These are phyloP conservation scores for Alternaria ventricosa DNA, from an alignment of 2,329 filamentous ascomycete species.

Conservation along the genomic window DNA sequence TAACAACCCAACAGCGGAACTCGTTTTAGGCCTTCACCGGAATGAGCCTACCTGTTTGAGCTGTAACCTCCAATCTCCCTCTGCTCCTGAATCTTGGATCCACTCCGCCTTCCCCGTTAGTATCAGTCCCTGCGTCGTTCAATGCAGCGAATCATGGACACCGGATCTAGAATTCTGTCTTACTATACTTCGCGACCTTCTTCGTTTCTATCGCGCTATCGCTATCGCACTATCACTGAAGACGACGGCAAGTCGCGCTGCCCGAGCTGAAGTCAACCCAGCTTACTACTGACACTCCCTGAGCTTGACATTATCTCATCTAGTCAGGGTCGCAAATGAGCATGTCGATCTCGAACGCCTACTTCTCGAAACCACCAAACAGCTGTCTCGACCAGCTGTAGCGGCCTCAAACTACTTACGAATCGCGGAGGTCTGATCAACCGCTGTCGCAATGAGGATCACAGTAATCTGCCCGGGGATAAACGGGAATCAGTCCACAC, in stretches of 20 bases:
- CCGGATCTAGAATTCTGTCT: slow-evolving; percentile 8
- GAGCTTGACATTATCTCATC: neutral
- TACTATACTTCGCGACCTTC: neutral
- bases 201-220: neutral
- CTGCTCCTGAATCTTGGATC: slow-evolving; percentile 3
- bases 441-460: neutral
- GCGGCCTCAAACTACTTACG: neutral
- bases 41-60: slow-evolving; percentile 8
- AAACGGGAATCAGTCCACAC: neutral
- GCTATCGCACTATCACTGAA: neutral
- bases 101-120: slow-evolving; percentile 10
- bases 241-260: neutral
- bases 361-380: neutral
- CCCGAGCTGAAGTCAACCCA: neutral
- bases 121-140: neutral
- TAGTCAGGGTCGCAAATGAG: neutral
- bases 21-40: slow-evolving; percentile 14
- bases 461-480: neutral
- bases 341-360: neutral
- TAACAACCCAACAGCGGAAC: slow-evolving; percentile 17
- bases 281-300: neutral
- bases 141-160: slow-evolving; percentile 6
- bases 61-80: neutral
- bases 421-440: neutral
- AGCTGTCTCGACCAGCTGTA: neutral